Conservation (phyloP, 768 basidiomycete species). For the Termitomyces sp. region DNA sequence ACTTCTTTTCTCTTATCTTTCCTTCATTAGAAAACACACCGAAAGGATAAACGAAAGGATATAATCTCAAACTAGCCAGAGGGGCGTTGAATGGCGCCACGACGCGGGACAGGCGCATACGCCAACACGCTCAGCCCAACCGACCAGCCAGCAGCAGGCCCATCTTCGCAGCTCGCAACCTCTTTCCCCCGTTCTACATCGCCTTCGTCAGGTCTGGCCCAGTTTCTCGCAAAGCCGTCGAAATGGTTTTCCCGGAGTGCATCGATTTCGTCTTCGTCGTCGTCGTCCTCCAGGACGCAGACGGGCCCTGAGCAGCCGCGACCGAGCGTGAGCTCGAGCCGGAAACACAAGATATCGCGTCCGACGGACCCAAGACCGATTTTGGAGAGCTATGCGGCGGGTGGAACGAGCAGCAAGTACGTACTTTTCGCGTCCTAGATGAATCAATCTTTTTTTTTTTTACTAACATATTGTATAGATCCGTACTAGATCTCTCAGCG, state of each 20-base stretch:
- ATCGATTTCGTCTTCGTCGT: conserved; percentile 30
- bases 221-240: conserved; percentile 62
- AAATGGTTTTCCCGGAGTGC: conserved; percentile 70
- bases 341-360: conserved; percentile 80
- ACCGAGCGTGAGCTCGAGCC: conserved; percentile 35
- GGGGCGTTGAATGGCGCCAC: conserved; percentile 60
- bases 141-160: conserved; percentile 15
- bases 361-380: conserved; percentile 83
- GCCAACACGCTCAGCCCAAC: conserved; percentile 37
- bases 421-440: conserved; percentile 20
- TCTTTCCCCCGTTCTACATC: conserved; percentile 56
- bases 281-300: conserved; percentile 35
- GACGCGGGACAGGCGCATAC: conserved; percentile 30
- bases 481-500: conserved; percentile 60
- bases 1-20: neutral
- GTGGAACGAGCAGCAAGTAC: conserved; percentile 47
- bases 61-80: too few species aligned
- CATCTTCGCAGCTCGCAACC: conserved; percentile 30
- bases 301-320: conserved; percentile 37
- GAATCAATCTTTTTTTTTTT: too few species aligned
- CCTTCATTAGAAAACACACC: too few species aligned
- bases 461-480: too few species aligned
- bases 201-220: conserved; percentile 60
- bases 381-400: conserved; percentile 47
- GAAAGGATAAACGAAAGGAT: too few species aligned